A percentile compares a stretch with the other conserved stretches of the same genome.
phyloP scores from a whole-genome alignment of 108 stramenopile species.

The Cyclostephanos tholiformis region DNA sequence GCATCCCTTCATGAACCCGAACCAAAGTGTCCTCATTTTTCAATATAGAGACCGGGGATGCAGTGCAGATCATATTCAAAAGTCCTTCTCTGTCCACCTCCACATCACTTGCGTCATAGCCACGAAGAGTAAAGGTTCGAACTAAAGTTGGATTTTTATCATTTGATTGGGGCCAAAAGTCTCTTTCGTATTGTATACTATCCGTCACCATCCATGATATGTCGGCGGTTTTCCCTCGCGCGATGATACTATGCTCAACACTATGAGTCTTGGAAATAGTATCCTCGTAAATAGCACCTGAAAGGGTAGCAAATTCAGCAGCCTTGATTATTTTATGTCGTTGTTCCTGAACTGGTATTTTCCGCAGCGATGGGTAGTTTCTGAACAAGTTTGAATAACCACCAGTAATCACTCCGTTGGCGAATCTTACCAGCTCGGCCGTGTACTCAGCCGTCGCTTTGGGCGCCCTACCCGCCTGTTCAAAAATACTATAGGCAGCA shows the following conservation, averaged over 20 bases:
- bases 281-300: constrained; percentile 77
- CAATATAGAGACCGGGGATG: constrained; percentile 48
- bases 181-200: constrained; percentile 45
- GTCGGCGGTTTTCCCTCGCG: constrained; percentile 70
- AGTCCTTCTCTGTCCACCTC: constrained; percentile 72
- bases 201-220: constrained; percentile 86
- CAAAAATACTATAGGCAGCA: constrained; percentile 55
- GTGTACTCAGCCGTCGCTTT: constrained; percentile 67
- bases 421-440: constrained; percentile 57
- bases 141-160: constrained; percentile 36
- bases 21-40: constrained; percentile 37
- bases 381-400: constrained; percentile 51
- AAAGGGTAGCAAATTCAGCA: constrained; percentile 67
- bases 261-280: constrained; percentile 38
- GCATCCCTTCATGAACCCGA: constrained; percentile 71
- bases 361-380: constrained; percentile 35
- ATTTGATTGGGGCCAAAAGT: constrained; percentile 25
- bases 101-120: constrained; percentile 90
- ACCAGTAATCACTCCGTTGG: constrained; percentile 59
- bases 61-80: constrained; percentile 65
- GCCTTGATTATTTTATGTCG: constrained; percentile 41
- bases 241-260: constrained; percentile 68
- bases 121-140: constrained; percentile 79
- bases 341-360: constrained; percentile 17
- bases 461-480: constrained; percentile 61